phyloP scores from a whole-genome alignment of 768 basidiomycete species.

The Gloeophyllum trabeum region DNA sequence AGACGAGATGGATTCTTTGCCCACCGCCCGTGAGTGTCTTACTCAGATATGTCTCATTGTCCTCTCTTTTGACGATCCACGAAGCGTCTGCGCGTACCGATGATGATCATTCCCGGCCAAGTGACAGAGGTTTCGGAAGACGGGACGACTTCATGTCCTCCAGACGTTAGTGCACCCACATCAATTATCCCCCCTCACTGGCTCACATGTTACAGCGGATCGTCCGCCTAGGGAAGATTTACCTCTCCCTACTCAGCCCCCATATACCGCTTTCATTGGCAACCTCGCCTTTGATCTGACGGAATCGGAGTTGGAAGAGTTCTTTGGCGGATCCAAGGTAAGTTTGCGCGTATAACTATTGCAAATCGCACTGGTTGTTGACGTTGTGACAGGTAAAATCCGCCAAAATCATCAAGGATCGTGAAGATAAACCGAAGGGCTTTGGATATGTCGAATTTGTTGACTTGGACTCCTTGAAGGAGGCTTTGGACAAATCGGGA shows the following conservation, averaged over 20 bases:
- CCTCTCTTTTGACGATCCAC: no score
- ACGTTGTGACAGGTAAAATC: conserved; percentile 47
- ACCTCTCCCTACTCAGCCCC: conserved; percentile 90
- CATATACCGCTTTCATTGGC: conserved; percentile 94
- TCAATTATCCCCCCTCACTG: conserved; percentile 2
- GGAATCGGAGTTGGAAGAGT: conserved; percentile 70
- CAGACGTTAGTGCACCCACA: conserved; percentile 36
- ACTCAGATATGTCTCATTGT: conserved; percentile 2
- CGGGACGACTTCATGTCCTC: conserved; percentile 55
- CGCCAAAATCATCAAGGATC: conserved; percentile 87
- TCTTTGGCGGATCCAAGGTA: conserved; percentile 64
- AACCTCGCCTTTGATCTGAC: conserved; percentile 91
- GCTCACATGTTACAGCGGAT: conserved; percentile 28
- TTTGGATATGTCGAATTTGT: conserved; percentile 97
- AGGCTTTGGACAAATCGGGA: conserved; percentile 64
- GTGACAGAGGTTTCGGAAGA: conserved; percentile 43
- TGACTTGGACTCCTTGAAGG: conserved; percentile 78
- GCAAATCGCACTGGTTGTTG: background rate
- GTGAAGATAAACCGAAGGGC: conserved; percentile 92
- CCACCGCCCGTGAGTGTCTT: conserved; percentile 75
- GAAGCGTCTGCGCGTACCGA: conserved; percentile 62
- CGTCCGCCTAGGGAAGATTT: conserved; percentile 79
- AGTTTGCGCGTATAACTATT: conserved; percentile 5
- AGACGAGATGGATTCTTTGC: conserved; percentile 92
- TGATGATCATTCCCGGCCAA: conserved; percentile 42